Evolutionary conservation across 345 rosid species (phyloP).

Genomic region (Syzygium grande): DNA sequence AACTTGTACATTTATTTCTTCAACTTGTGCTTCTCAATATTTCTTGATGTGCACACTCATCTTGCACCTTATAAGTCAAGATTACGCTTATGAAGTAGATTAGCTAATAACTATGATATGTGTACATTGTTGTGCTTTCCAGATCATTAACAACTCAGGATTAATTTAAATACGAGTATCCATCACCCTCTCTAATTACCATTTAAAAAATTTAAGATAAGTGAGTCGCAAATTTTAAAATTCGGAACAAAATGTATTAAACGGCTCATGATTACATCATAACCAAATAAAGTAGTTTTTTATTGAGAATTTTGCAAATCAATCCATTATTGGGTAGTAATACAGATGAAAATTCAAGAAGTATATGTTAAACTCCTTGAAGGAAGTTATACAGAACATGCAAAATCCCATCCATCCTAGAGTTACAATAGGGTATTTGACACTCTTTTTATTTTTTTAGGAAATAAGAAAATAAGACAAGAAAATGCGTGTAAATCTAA

Average conservation of each 20-base stretch:
- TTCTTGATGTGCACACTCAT: neutral
- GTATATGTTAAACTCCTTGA: neutral
- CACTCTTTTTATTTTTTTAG: too few species aligned
- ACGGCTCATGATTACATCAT: neutral
- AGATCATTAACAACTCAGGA: neutral
- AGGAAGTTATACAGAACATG: neutral
- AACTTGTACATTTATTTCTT: neutral
- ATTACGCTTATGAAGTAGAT: neutral
- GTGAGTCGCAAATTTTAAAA: neutral
- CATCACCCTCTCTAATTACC: neutral
- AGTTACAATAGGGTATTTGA: neutral
- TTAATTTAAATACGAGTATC: rapidly evolving
- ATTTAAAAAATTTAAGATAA: neutral
- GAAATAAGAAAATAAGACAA: neutral
- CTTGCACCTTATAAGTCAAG: neutral
- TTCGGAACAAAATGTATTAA: neutral
- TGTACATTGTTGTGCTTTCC: neutral
- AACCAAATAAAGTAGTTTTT: neutral
- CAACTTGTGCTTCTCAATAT: neutral
- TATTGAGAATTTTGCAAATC: neutral
- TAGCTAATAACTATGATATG: neutral
- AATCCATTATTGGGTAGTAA: neutral
- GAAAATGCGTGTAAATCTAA: neutral
- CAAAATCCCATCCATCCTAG: neutral
- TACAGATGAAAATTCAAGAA: neutral